phyloP scores from a whole-genome alignment of 2,329 filamentous ascomycete genomes.

The Pseudovirgaria hyperparasitica region DNA sequence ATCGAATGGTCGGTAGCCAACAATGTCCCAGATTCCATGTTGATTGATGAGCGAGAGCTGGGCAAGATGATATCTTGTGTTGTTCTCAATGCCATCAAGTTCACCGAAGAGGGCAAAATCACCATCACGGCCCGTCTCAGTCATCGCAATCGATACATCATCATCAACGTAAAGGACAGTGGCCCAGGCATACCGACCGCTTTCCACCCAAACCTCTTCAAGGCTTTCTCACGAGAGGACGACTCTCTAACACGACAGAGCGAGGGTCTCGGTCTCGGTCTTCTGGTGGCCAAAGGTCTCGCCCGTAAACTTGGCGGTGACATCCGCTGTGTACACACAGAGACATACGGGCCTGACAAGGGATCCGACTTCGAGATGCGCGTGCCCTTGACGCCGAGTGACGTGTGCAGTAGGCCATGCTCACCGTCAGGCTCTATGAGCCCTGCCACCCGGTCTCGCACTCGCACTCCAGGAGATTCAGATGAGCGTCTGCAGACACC shows the following conservation, averaged over 20 bases:
- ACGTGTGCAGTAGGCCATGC: conserved; percentile 34
- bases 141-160: conserved; percentile 38
- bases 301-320: conserved; percentile 58
- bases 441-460: conserved; percentile 19
- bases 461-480: conserved; percentile 17
- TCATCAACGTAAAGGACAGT: conserved; percentile 52
- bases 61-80: conserved; percentile 52
- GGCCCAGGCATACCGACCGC: conserved; percentile 55
- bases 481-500: conserved; percentile 13
- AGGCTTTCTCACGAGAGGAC: conserved; percentile 57
- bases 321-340: conserved; percentile 49
- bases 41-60: conserved; percentile 50
- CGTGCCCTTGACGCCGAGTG: conserved; percentile 45
- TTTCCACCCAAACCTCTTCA: conserved; percentile 55
- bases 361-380: conserved; percentile 59
- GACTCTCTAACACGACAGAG: conserved; percentile 53
- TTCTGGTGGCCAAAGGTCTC: conserved; percentile 61
- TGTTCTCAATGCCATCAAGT: conserved; percentile 56
- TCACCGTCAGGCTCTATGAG: conserved; percentile 37
- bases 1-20: conserved; percentile 39
- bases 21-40: conserved; percentile 39
- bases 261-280: conserved; percentile 55
- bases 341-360: conserved; percentile 45
- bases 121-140: conserved; percentile 42
- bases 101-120: conserved; percentile 53